Conservation (phyloP, 164 flowering plant genomes). For the Echeveria elegans region DNA sequence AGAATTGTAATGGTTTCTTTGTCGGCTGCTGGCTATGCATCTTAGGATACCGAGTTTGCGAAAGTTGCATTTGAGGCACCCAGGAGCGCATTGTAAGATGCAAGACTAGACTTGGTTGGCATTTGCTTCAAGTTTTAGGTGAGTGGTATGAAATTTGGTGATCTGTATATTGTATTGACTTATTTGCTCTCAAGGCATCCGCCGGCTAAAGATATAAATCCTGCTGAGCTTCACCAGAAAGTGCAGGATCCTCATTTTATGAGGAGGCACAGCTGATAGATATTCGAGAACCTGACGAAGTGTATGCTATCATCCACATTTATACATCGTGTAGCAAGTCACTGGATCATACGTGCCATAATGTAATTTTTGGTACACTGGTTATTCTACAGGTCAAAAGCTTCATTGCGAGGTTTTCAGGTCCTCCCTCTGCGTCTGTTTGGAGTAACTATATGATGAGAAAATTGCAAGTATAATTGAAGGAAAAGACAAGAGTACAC, state of each 20-base stretch:
- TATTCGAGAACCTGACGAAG: slow-evolving; percentile 95
- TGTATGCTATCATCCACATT: slow-evolving; percentile 38
- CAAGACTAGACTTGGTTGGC: slow-evolving; percentile 90
- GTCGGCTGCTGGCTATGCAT: slow-evolving; percentile 3
- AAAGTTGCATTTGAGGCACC: slow-evolving; percentile 84
- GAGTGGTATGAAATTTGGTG: slow-evolving; percentile 45
- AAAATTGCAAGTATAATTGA: too few relatives aligned
- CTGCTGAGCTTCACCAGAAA: slow-evolving; percentile 63
- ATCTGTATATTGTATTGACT: not conserved
- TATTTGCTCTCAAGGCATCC: slow-evolving; percentile 24
- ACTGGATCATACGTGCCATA: not conserved
- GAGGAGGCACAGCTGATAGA: slow-evolving; percentile 84
- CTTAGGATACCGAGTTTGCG: slow-evolving; percentile 90
- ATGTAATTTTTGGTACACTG: slow-evolving; percentile 6
- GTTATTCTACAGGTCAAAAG: slow-evolving; percentile 40
- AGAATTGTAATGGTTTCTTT: not conserved
- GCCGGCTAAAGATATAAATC: slow-evolving; percentile 51
- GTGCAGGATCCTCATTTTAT: slow-evolving; percentile 71
- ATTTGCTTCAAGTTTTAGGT: slow-evolving; percentile 79
- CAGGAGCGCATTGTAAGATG: slow-evolving; percentile 62
- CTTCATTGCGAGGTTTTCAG: slow-evolving; percentile 73
- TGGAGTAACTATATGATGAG: too few relatives aligned
- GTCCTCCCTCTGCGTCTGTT: slow-evolving; percentile 89
- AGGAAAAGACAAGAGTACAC: too few relatives aligned
- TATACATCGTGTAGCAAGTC: not conserved